These are phyloP conservation scores for Cenchrus fungigraminus DNA, from an alignment of 176 grass and related monocot genomes.

Conservation along the genomic window DNA sequence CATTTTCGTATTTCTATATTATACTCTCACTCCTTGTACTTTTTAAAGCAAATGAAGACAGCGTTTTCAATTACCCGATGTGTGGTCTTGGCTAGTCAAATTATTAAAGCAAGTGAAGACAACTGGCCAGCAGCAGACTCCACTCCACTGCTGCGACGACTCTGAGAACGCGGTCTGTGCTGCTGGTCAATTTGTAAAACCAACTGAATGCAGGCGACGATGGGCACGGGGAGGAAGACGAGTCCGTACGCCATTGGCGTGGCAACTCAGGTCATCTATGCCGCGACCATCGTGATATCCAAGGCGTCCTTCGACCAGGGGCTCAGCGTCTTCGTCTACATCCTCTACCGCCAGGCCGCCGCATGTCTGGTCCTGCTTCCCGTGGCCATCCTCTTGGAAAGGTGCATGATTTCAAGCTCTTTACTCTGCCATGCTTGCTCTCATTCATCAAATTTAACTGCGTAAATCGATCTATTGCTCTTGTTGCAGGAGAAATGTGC, in stretches of 20 bases:
- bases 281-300: not conserved
- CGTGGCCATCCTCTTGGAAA: not conserved
- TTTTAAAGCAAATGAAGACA: no score
- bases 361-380: not conserved
- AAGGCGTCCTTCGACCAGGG: slow-evolving; percentile 17
- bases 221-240: not conserved
- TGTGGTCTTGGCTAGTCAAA: no score
- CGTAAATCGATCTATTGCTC: not conserved
- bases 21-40: no score
- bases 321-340: not conserved
- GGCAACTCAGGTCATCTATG: not conserved
- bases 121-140: no score
- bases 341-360: not conserved
- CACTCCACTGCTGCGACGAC: no score
- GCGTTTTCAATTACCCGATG: no score
- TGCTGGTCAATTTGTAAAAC: not conserved
- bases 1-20: no score
- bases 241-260: not conserved
- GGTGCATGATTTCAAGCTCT: not conserved
- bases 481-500: not conserved
- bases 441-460: not conserved
- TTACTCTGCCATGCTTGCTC: not conserved
- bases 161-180: no score
- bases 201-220: not conserved
- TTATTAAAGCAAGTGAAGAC: no score